Evolutionary conservation across 164 flowering plant species (phyloP).

Genomic region (Pachysandra terminalis): DNA sequence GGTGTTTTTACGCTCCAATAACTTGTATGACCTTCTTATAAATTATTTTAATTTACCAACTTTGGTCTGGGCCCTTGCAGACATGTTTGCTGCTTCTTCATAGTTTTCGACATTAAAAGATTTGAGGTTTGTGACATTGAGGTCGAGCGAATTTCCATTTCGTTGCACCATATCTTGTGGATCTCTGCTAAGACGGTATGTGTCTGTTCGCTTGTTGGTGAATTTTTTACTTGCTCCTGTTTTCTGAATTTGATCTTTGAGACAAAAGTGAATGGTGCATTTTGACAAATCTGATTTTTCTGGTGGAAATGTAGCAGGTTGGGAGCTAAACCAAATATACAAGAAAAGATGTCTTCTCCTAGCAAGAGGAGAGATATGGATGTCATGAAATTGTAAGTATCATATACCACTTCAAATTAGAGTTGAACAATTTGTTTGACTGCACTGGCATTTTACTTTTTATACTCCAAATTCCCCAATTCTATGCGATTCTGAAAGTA

Average conservation of each 20-base stretch:
- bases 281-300: not conserved
- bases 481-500: too few species aligned
- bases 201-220: not conserved
- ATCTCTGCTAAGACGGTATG: not conserved
- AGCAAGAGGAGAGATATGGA: slow-evolving; percentile 58
- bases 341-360: slow-evolving; percentile 44
- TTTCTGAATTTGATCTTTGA: slow-evolving; percentile 1
- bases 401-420: too few species aligned
- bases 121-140: not conserved
- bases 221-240: not conserved
- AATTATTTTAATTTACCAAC: not conserved
- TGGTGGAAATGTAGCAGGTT: slow-evolving; percentile 11
- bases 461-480: too few species aligned
- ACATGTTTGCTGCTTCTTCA: not conserved
- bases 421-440: too few species aligned
- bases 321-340: not conserved
- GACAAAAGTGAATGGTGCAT: not conserved
- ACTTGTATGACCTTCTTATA: not conserved
- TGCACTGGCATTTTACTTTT: too few species aligned
- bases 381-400: slow-evolving; percentile 52
- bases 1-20: not conserved
- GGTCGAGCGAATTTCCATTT: not conserved
- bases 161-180: not conserved
- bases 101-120: slow-evolving; percentile 1
- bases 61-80: not conserved